Percentiles rank a stretch among this genome's conserved stretches.
These are phyloP conservation scores for Trichoderma gracile DNA, from an alignment of 2,329 filamentous ascomycete species.

Conservation along the genomic window DNA sequence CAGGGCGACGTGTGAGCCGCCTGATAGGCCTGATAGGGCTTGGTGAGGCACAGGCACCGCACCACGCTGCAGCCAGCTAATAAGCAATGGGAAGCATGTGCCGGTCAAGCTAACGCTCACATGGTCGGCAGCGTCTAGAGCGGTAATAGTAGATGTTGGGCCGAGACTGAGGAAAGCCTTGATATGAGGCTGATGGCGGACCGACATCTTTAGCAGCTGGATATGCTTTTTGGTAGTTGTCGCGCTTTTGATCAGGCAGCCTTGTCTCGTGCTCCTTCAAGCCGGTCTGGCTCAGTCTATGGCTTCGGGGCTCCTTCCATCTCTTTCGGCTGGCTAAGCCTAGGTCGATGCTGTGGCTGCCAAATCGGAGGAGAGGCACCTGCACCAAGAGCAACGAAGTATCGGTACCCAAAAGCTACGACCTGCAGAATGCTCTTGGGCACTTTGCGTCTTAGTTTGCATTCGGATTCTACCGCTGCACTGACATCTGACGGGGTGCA, in stretches of 20 bases:
- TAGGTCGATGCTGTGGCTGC: background rate
- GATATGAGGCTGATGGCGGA: slow-evolving; percentile 4
- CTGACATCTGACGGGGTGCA: background rate
- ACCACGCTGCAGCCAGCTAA: background rate
- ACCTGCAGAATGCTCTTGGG: background rate
- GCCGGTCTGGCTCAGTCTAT: no score
- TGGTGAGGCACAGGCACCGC: slow-evolving; percentile 17
- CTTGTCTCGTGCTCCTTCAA: slow-evolving; percentile 10
- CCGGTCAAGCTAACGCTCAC: slow-evolving; percentile 8
- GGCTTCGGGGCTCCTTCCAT: background rate
- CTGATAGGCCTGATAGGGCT: slow-evolving; percentile 26
- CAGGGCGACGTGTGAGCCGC: slow-evolving; percentile 18
- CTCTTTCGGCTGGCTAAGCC: background rate
- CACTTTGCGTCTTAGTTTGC: slow-evolving; percentile 1
- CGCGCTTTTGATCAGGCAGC: background rate
- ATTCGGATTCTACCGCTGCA: background rate
- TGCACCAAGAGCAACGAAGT: background rate
- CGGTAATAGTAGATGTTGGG: background rate
- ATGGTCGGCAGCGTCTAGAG: background rate
- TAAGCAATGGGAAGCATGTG: slow-evolving; percentile 14
- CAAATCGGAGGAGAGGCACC: background rate
- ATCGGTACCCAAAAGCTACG: slow-evolving; percentile 8
- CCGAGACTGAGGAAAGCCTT: slow-evolving; percentile 1
- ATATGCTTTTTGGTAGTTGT: background rate
- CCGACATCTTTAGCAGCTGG: background rate